phyloP scores from a whole-genome alignment of 2,329 filamentous ascomycete genomes.

The Aspergillus luchuensis region DNA sequence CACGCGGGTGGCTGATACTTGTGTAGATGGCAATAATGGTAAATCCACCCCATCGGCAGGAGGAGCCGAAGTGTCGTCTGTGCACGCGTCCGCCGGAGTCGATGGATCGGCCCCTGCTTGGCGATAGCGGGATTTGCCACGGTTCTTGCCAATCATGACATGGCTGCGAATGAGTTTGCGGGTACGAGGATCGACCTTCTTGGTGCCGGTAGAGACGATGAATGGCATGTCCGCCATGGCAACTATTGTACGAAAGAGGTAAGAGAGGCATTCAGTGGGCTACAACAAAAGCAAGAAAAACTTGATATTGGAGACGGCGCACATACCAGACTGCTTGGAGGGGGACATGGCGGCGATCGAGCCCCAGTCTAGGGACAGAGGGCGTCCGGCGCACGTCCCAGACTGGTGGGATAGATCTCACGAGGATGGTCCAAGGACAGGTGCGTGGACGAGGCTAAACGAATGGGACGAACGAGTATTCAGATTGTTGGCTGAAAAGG shows the following conservation, averaged over 20 bases:
- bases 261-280: neutral
- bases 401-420: neutral
- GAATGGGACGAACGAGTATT: neutral
- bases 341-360: neutral
- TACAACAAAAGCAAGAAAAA: neutral
- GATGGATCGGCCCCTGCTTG: neutral
- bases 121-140: constrained; percentile 27
- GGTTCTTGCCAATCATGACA: constrained; percentile 50
- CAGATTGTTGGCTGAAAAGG: neutral
- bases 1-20: constrained; percentile 7
- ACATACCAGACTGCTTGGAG: neutral
- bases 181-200: constrained; percentile 32
- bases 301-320: neutral
- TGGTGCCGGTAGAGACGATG: constrained; percentile 1
- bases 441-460: neutral
- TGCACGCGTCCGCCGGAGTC: neutral
- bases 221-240: constrained; percentile 1
- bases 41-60: neutral
- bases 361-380: neutral
- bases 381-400: neutral
- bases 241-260: neutral
- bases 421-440: neutral
- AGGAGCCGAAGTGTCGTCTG: neutral
- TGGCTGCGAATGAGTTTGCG: constrained; percentile 45
- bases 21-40: constrained; percentile 8